These are phyloP conservation scores for Globisporangium camurandrum DNA, from an alignment of 352 stramenopile genomes.

Conservation along the genomic window DNA sequence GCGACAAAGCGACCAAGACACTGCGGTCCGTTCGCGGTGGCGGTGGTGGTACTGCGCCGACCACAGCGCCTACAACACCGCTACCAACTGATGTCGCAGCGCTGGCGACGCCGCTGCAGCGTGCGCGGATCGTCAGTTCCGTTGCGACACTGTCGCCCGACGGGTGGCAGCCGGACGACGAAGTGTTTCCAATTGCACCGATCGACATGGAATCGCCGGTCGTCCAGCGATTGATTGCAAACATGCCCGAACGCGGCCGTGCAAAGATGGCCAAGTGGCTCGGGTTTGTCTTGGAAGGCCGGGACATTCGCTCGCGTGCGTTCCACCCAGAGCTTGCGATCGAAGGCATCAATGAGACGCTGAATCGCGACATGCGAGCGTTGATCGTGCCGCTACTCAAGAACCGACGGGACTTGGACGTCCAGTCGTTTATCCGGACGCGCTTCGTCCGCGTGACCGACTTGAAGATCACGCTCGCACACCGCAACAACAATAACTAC, in stretches of 20 bases:
- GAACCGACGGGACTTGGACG: conserved; percentile 59
- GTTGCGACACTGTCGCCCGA: conserved; percentile 23
- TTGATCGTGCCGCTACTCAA: conserved; percentile 69
- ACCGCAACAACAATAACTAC: no score
- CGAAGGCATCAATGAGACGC: conserved; percentile 52
- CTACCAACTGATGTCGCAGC: not conserved
- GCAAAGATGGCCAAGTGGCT: conserved; percentile 73
- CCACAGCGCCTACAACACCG: not conserved
- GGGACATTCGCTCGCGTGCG: conserved; percentile 61
- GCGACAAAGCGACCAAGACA: conserved; percentile 42
- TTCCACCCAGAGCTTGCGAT: conserved; percentile 70
- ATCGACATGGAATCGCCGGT: conserved; percentile 77
- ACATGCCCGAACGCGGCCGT: conserved; percentile 49
- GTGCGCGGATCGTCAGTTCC: conserved; percentile 18
- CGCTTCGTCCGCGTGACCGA: conserved; percentile 57
- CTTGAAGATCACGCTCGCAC: conserved; percentile 57
- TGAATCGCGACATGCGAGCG: conserved; percentile 55
- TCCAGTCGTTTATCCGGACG: conserved; percentile 52
- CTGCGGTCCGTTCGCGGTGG: conserved; percentile 55
- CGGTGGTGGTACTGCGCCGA: conserved; percentile 1
- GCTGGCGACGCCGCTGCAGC: conserved; percentile 9
- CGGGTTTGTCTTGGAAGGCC: conserved; percentile 57
- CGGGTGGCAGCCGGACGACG: conserved; percentile 52
- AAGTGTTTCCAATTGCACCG: conserved; percentile 53
- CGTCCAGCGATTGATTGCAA: conserved; percentile 55